These are phyloP conservation scores for Auricularia auricula-judae DNA, from an alignment of 768 basidiomycete genomes.

Conservation along the genomic window DNA sequence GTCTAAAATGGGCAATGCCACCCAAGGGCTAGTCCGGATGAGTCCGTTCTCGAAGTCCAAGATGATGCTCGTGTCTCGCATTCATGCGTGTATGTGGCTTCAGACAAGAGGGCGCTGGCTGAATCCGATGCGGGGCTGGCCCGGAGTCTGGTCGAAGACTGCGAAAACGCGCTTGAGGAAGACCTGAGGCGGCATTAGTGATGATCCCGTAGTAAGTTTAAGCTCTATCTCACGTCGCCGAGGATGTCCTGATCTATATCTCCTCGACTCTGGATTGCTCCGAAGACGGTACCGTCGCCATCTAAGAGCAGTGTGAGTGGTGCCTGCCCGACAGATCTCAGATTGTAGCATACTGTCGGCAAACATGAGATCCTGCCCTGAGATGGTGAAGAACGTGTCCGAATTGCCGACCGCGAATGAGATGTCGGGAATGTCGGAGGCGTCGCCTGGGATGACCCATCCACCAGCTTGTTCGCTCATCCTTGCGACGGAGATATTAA, in stretches of 20 bases:
- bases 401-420: slow-evolving; percentile 22
- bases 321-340: neutral
- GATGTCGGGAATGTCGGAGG: slow-evolving; percentile 19
- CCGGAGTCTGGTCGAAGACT: slow-evolving; percentile 3
- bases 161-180: slow-evolving; percentile 8
- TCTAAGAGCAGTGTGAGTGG: neutral
- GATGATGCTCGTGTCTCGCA: neutral
- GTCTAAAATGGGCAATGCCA: too few species aligned
- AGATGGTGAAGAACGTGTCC: slow-evolving; percentile 19
- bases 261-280: slow-evolving; percentile 7
- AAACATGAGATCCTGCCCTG: slow-evolving; percentile 14
- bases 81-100: neutral
- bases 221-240: slow-evolving; percentile 4
- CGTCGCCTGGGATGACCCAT: slow-evolving; percentile 24
- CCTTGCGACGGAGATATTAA: too few species aligned
- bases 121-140: slow-evolving; percentile 4
- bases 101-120: slow-evolving; percentile 1
- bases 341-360: slow-evolving; percentile 7
- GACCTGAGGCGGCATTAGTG: neutral
- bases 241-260: slow-evolving; percentile 7
- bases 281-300: slow-evolving; percentile 1
- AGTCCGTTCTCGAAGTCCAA: neutral
- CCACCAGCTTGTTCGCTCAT: slow-evolving; percentile 15
- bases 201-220: too few species aligned
- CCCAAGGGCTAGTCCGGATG: too few species aligned